A percentile compares a stretch with the other conserved stretches of the same genome.
Conservation (phyloP, 305 asterid genomes). For the Fraxinus albicans region DNA sequence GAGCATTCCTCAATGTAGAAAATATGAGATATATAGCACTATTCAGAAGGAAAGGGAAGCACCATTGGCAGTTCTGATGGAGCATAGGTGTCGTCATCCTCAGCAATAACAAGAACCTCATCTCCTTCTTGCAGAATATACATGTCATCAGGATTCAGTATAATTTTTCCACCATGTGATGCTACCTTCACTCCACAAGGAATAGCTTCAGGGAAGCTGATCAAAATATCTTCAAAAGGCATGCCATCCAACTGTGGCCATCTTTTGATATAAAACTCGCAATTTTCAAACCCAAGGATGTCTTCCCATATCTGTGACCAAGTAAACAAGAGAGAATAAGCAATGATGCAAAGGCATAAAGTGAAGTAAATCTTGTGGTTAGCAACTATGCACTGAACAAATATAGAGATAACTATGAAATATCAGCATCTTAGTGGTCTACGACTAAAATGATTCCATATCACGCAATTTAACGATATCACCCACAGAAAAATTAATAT, state of each 20-base stretch:
- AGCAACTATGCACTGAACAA: background rate
- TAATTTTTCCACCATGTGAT: constrained; percentile 76
- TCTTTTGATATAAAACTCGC: constrained; percentile 83
- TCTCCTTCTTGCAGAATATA: constrained; percentile 87
- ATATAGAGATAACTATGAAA: constrained; percentile 7
- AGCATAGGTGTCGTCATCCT: constrained; percentile 86
- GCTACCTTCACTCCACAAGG: constrained; percentile 94
- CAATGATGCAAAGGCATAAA: constrained; percentile 16
- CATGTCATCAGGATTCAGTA: constrained; percentile 68
- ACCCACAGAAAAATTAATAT: constrained; percentile 2
- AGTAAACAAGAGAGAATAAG: constrained; percentile 19
- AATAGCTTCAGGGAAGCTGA: constrained; percentile 87
- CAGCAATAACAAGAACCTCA: constrained; percentile 88
- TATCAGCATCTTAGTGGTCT: background rate
- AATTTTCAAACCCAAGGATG: constrained; percentile 91
- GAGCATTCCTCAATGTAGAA: constrained; percentile 17
- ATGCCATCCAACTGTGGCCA: constrained; percentile 87
- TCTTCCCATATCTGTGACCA: constrained; percentile 89
- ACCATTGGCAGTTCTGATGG: constrained; percentile 79
- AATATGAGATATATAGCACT: constrained; percentile 6
- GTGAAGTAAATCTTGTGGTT: constrained; percentile 11
- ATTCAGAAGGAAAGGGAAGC: constrained; percentile 41
- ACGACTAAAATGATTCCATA: constrained; percentile 5
- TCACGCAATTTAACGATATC: background rate
- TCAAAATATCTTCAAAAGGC: constrained; percentile 83